Base-by-base conservation (phyloP, 1,284 basidiomycete species). In the Ganoderma meredithae region DNA sequence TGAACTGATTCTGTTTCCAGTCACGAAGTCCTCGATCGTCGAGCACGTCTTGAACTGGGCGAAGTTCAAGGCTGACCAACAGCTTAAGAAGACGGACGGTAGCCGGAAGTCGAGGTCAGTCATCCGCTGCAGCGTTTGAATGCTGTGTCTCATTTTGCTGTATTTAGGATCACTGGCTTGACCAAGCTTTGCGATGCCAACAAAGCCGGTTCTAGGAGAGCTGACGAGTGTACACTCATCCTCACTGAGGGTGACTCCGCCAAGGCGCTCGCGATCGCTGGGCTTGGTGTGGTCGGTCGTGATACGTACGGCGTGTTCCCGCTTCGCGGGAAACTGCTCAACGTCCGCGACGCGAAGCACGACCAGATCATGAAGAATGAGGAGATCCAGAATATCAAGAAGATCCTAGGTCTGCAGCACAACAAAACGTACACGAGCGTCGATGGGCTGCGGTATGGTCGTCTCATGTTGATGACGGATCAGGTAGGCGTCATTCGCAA, bases 391-490 rank as follows among this genome's bases (percentile, higher is more conserved):
- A 93, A 95, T 74, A 96, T 99, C 86, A 98, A 97, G 87, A 95
- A 98, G 84, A 99, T 99, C 75, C 88, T 99, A 83, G 98, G 98
- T 25, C 82, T 99, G 68, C 96, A 98, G 80, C 96, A 98, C 78
- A 94, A 94, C 76, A 96, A 96, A 80, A 91, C 93, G 71, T 99
- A 99, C 80, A 84, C 83, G 31, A 88, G 87, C 64, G 82, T 88
- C 19, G 83, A 86, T 60, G 92, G 88, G 73, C 81, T 99, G 77
- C 91, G 98, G 31, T 99, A 99, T 77, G 98, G 98, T 1, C 91
- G 92, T 67, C 81, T 99, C 69, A 99, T 99, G 98, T 96, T 99
- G 77, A 99, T 99, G 98, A 97, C 98, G 15, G 98, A 99, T 92
- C 97, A 99, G 88, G 95, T 95, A 67, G 10, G 58, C 2, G 55